Evolutionary conservation across 1,284 basidiomycete genomes (phyloP).

Genomic region (Boletellus dicymbophilus): DNA sequence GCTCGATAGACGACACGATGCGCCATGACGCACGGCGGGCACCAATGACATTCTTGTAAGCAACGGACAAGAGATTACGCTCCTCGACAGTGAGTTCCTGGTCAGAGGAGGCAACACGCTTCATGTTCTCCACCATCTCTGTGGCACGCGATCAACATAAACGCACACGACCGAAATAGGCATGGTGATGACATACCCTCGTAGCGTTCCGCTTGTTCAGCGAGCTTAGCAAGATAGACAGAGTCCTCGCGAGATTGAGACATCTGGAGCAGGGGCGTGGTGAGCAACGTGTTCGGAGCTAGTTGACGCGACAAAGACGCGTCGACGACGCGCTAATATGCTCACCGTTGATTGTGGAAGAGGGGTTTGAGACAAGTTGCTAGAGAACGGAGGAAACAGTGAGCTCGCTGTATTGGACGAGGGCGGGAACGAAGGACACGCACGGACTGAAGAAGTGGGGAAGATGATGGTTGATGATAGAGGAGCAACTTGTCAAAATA

Average conservation of each 20-base stretch:
- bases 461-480: constrained; percentile 49
- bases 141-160: constrained; percentile 23
- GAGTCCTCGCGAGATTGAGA: constrained; percentile 91
- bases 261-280: constrained; percentile 53
- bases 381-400: constrained; percentile 20
- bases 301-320: constrained; percentile 30
- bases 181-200: constrained; percentile 66
- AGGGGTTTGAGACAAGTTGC: constrained; percentile 16
- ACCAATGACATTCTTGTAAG: constrained; percentile 99
- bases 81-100: constrained; percentile 99
- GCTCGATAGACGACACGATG: constrained; percentile 99
- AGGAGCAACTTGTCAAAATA: constrained; percentile 43
- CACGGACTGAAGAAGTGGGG: constrained; percentile 35
- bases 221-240: constrained; percentile 99
- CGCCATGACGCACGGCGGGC: constrained; percentile 99
- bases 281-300: constrained; percentile 21
- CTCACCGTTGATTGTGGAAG: constrained; percentile 35
- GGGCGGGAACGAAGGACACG: constrained; percentile 33
- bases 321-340: constrained; percentile 30
- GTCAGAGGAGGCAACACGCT: constrained; percentile 94
- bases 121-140: constrained; percentile 99
- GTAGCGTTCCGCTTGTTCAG: constrained; percentile 98
- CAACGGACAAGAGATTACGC: constrained; percentile 97
- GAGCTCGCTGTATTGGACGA: constrained; percentile 33
- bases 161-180: constrained; percentile 6